Base-by-base conservation (phyloP, 495 filamentous ascomycete species). In the Lindgomyces ingoldianus region DNA sequence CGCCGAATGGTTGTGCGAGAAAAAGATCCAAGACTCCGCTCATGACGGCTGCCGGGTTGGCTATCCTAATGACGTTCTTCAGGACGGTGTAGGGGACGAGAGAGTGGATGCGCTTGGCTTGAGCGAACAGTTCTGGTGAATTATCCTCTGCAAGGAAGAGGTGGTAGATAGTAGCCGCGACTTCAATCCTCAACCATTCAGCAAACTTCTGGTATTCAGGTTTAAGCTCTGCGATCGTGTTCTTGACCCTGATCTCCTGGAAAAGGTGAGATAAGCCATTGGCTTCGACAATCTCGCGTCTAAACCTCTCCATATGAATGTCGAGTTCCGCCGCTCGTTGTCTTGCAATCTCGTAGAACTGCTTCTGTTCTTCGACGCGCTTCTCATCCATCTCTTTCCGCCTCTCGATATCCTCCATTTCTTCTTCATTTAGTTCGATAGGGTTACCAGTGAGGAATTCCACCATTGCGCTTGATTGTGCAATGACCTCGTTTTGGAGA, bases 81-180 rank as follows among this genome's bases (percentile, higher is more conserved):
- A 98, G 78, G 60, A 96, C 76, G 0, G 86, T 89, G 72, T 98
- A 98, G 0, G 94, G 94, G 30, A 98, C 87, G 50, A 97, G 81
- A 0, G 91, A 94, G 71, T 98, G 94, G 36, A 98, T 96, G 60
- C 87, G 83, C 76, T 93, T 97, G 1, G 87, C 87, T 72, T 98
- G 95, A 2, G 92, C 92, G 75, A 98, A 96, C 33, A 98, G 73
- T 67, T 98, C 94, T 8, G 93, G 90, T 2, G 92, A 96, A 74
- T 98, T 98, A 72, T 98, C 94, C 74, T 98, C 94, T 36, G 94
- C 94, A 42, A 98, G 83, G 82, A 98, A 98, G 29, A 98, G 79
- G 74, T 98, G 94, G 74, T 98, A 98, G 36, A 98, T 85, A 14
- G 94, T 97, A 22, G 94, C 94, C 6, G 94, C 94, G 44, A 98